phyloP scores from a whole-genome alignment of 805 yeast genomes.

The Yarrowia sp. region DNA sequence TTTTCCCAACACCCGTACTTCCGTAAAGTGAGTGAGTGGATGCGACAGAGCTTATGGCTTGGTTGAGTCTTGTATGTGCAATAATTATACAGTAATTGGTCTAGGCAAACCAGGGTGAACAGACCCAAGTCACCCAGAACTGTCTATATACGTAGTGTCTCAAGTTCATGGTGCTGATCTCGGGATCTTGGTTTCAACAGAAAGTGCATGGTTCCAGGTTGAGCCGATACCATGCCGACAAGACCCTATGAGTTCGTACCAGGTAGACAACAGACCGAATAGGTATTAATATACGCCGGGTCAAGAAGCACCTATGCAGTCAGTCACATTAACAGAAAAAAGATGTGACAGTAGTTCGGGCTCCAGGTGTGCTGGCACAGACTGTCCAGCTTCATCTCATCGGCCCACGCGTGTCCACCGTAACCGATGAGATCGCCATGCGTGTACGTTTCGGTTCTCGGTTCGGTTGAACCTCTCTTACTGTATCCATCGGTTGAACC shows the following conservation, averaged over 20 bases:
- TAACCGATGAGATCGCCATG: background rate
- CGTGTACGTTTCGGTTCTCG: background rate
- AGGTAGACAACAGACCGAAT: background rate
- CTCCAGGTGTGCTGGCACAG: no score
- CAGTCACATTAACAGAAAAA: no score
- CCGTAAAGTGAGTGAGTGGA: background rate
- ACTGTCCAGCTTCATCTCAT: no score
- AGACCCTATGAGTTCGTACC: background rate
- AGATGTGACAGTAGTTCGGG: no score
- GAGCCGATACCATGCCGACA: background rate
- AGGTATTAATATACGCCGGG: background rate
- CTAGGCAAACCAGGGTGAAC: background rate
- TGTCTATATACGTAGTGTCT: no score
- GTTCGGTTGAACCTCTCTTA: background rate
- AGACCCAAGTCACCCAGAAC: no score
- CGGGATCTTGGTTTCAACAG: background rate
- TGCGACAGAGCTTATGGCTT: background rate
- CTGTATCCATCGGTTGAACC: background rate
- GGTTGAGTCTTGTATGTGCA: background rate
- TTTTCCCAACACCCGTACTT: conserved; percentile 25
- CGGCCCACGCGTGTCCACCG: background rate
- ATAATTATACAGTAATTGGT: background rate
- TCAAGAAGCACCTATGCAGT: no score
- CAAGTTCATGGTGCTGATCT: background rate
- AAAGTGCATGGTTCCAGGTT: background rate